Evolutionary conservation across 23 red algal genomes (phyloP).

Genomic region (Gracilaria gracilis): DNA sequence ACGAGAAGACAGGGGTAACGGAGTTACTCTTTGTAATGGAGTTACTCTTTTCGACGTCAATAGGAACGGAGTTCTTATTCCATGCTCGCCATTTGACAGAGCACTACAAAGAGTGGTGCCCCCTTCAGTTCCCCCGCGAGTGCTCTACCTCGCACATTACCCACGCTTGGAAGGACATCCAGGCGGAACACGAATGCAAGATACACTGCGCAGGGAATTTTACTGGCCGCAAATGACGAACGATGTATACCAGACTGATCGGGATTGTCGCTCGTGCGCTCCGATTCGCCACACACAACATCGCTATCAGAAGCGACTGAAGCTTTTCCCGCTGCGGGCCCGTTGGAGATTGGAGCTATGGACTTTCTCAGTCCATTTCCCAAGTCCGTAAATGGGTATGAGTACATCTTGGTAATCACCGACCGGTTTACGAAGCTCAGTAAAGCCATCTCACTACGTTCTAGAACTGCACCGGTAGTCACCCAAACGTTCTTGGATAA

Average conservation of each 20-base stretch:
- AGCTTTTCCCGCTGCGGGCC: conserved; percentile 30
- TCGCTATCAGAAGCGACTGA: neutral
- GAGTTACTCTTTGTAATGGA: too few relatives aligned
- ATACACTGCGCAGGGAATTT: too few relatives aligned
- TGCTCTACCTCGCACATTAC: conserved; percentile 25
- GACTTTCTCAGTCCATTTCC: conserved; percentile 47
- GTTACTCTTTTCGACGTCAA: conserved; percentile 12
- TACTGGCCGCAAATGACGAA: too few relatives aligned
- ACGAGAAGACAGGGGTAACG: neutral
- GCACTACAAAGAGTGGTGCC: neutral
- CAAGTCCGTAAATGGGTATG: conserved; percentile 1
- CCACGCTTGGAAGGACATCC: conserved; percentile 16
- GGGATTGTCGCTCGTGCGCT: conserved; percentile 32
- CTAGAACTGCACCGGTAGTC: conserved; percentile 1
- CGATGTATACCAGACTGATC: too few relatives aligned
- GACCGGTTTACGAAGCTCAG: too few relatives aligned
- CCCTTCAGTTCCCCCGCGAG: neutral
- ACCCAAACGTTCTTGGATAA: neutral
- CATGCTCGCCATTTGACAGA: neutral
- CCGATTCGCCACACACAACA: neutral
- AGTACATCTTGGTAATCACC: conserved; percentile 42
- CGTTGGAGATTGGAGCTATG: conserved; percentile 37
- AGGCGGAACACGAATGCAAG: too few relatives aligned
- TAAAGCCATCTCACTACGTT: conserved; percentile 7
- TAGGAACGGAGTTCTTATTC: neutral